Conservation (phyloP, 192 early-diverging fungal species). For the Jimgerdemannia lactiflua region DNA sequence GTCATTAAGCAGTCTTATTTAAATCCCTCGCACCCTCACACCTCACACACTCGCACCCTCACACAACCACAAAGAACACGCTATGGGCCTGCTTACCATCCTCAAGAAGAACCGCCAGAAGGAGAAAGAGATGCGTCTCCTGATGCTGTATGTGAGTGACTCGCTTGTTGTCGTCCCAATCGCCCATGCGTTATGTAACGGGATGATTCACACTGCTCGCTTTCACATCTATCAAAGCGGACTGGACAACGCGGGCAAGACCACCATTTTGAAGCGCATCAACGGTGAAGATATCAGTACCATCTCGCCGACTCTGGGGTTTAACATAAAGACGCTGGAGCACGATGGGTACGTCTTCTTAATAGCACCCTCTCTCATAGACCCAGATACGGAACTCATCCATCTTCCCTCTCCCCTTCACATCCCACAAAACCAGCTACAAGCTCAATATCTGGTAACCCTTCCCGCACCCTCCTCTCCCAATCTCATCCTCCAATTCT, state of each 20-base stretch:
- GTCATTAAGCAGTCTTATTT: too few species aligned
- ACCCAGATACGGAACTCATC: background rate
- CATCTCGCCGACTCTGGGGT: slow-evolving; percentile 95
- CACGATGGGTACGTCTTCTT: slow-evolving; percentile 58
- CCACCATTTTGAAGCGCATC: slow-evolving; percentile 94
- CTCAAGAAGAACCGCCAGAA: slow-evolving; percentile 88
- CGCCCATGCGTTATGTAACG: background rate
- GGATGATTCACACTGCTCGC: background rate
- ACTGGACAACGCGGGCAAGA: slow-evolving; percentile 99
- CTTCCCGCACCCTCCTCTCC: background rate
- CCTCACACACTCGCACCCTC: too few species aligned
- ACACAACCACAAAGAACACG: background rate
- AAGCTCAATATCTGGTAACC: slow-evolving; percentile 31
- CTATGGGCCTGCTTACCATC: slow-evolving; percentile 95
- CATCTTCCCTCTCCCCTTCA: background rate
- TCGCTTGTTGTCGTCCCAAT: background rate
- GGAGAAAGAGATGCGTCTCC: slow-evolving; percentile 92
- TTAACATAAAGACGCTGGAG: slow-evolving; percentile 95
- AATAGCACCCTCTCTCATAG: background rate
- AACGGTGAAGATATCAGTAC: slow-evolving; percentile 89
- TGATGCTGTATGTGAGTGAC: slow-evolving; percentile 68
- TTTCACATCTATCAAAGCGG: slow-evolving; percentile 48
- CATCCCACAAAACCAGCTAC: slow-evolving; percentile 5
- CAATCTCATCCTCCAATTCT: slow-evolving; percentile 79
- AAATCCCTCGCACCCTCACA: background rate